Conservation (phyloP, 2,329 filamentous ascomycete species). For the Westerdykella sp. region DNA sequence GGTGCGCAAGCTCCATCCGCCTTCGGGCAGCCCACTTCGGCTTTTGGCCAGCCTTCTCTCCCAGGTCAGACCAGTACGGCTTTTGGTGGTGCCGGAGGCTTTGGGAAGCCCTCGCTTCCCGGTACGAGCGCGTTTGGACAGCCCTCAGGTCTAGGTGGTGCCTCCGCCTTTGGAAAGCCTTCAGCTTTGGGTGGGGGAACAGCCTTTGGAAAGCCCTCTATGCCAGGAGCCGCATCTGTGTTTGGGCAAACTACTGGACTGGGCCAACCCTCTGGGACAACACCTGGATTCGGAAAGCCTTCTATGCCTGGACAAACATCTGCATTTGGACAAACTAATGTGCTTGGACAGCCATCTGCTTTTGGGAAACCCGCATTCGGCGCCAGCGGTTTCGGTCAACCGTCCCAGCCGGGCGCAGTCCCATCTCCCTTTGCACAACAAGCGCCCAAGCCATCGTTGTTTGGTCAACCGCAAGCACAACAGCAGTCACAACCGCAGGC, state of each 20-base stretch:
- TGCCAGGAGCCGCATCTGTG: conserved; percentile 11
- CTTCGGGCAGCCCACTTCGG: conserved; percentile 32
- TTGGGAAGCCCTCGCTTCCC: conserved; percentile 37
- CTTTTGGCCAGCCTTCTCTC: conserved; percentile 39
- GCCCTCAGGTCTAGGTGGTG: conserved; percentile 16
- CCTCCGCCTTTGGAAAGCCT: conserved; percentile 26
- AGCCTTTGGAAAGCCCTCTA: conserved; percentile 19
- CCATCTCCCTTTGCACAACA: conserved; percentile 28
- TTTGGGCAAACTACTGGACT: conserved; percentile 21
- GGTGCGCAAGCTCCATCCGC: conserved; percentile 30
- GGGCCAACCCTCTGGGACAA: conserved; percentile 12
- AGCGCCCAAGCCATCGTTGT: conserved; percentile 20
- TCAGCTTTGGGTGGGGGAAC: conserved; percentile 12
- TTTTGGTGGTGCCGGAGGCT: conserved; percentile 13
- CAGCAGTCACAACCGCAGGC: conserved; percentile 19
- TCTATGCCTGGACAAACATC: conserved; percentile 16
- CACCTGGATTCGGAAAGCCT: conserved; percentile 35
- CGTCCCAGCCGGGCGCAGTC: conserved; percentile 33
- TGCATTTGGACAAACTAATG: conserved; percentile 29
- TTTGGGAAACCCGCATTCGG: conserved; percentile 41
- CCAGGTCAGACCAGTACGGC: conserved; percentile 15
- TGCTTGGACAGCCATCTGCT: conserved; percentile 23
- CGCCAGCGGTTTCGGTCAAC: conserved; percentile 38
- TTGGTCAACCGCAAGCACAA: conserved; percentile 12
- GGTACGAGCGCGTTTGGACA: conserved; percentile 38